Percentiles rank a stretch among this genome's conserved stretches.
Evolutionary conservation across 768 basidiomycete species (phyloP).

Genomic region (Macrolepiota dolichaula): DNA sequence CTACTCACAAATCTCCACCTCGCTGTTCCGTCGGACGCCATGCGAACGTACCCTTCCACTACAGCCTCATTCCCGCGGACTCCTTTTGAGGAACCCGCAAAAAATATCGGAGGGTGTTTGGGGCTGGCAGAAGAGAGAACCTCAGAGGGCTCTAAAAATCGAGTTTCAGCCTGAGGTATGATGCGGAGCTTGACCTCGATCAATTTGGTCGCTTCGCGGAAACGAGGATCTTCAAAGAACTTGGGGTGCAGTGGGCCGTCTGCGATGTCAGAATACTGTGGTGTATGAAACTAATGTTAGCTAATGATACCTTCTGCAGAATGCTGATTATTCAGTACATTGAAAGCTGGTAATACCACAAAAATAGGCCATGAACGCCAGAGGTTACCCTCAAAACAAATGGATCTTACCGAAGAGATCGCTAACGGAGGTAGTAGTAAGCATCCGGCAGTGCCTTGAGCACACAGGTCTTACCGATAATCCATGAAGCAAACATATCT

Average conservation of each 20-base stretch:
- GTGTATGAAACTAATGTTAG: slow-evolving; percentile 3
- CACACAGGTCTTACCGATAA: slow-evolving; percentile 47
- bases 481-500: slow-evolving; percentile 78
- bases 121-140: slow-evolving; percentile 15
- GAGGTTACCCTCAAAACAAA: not conserved
- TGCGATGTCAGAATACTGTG: slow-evolving; percentile 31
- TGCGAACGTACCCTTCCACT: slow-evolving; percentile 48
- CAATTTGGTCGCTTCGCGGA: slow-evolving; percentile 64
- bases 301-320: slow-evolving; percentile 9
- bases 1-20: slow-evolving; percentile 59
- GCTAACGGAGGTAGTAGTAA: slow-evolving; percentile 15
- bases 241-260: slow-evolving; percentile 35
- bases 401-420: slow-evolving; percentile 40
- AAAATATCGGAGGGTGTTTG: slow-evolving; percentile 42
- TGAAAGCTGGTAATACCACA: slow-evolving; percentile 32
- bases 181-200: slow-evolving; percentile 55
- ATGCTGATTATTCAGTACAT: slow-evolving; percentile 30
- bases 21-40: slow-evolving; percentile 42
- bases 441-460: not conserved
- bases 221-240: slow-evolving; percentile 53
- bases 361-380: not conserved
- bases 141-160: slow-evolving; percentile 21
- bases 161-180: slow-evolving; percentile 29
- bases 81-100: slow-evolving; percentile 42
- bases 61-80: slow-evolving; percentile 39